Evolutionary conservation across 2,329 filamentous ascomycete species (phyloP), one percentile per base, ranked within the genome.

Genomic region (Cladobotryum protrusum): DNA sequence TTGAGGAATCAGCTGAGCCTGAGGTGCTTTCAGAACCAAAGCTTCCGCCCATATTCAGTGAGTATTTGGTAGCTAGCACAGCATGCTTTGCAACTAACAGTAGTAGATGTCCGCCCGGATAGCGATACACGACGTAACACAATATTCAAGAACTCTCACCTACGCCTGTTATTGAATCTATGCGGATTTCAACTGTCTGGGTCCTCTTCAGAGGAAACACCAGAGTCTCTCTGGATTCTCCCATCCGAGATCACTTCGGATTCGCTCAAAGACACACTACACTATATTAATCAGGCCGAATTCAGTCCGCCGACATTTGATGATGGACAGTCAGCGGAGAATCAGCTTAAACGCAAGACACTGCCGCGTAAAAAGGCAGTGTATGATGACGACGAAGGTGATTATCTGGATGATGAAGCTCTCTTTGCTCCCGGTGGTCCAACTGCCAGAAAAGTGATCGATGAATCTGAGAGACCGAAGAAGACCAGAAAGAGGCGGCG

Each of bases 91-190:
- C 3, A 41, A 51, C 67, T 73, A 59, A 72, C 52, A 35, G 32
- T 33, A 17, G 13, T 59, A 85, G 81, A 70, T 49, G 70, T 90
- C 47, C 78, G 76, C 45, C 76, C 86, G 0, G 82, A 86, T 50
- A 82, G 79, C 39, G 81, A 87, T 42, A 75, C 79, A 44, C 81
- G 83, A 37, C 82, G 83, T 45, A 78, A 77, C 18, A 86, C 89
- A 20, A 83, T 96, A 69, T 95, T 95, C 73, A 95, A 89, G 63
- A 95, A 97, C 66, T 84, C 87, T 9, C 85, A 92, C 60, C 77
- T 97, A 2, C 86, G 91, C 33, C 81, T 97, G 2, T 78, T 99
- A 3, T 86, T 97, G 79, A 85, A 76, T 1, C 75, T 93, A 0
- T 75, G 86, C 15, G 87, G 87, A 1, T 80, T 95, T 54, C 76